Conservation (phyloP, 2,329 filamentous ascomycete genomes). For the Biscogniauxia mediterranea region DNA sequence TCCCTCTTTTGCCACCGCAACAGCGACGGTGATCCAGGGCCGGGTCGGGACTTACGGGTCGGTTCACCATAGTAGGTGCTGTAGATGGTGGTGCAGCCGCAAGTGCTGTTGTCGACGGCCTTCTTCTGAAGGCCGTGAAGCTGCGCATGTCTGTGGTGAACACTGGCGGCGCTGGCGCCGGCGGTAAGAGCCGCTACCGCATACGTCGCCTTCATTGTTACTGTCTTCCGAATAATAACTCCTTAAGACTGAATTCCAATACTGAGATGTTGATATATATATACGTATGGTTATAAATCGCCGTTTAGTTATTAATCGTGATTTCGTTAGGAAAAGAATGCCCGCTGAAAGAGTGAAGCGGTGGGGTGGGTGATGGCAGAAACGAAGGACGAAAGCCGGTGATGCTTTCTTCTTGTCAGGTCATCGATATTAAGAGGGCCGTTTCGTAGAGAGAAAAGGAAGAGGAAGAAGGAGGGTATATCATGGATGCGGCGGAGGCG, state of each 20-base stretch:
- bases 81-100: slow-evolving; percentile 73
- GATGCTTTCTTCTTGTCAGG: slow-evolving; percentile 48
- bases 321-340: slow-evolving; percentile 55
- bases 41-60: slow-evolving; percentile 51
- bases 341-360: slow-evolving; percentile 90
- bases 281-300: slow-evolving; percentile 19
- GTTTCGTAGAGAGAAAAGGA: slow-evolving; percentile 42
- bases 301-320: slow-evolving; percentile 27
- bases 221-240: slow-evolving; percentile 20
- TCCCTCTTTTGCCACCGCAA: no score
- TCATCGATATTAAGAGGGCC: slow-evolving; percentile 50
- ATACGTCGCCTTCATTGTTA: slow-evolving; percentile 73
- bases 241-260: slow-evolving; percentile 30
- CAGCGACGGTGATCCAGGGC: no score
- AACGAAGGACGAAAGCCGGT: slow-evolving; percentile 52
- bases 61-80: slow-evolving; percentile 66
- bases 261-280: neutral
- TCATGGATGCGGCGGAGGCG: slow-evolving; percentile 36
- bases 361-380: slow-evolving; percentile 47
- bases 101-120: slow-evolving; percentile 43
- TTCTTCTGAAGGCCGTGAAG: slow-evolving; percentile 52
- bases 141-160: slow-evolving; percentile 63
- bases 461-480: slow-evolving; percentile 32
- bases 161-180: slow-evolving; percentile 53
- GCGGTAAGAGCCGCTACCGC: slow-evolving; percentile 64